Percentiles rank a stretch among this genome's conserved stretches.
phyloP scores from a whole-genome alignment of 225 moss, liverwort and hornwort species.

The Neckera pumila region DNA sequence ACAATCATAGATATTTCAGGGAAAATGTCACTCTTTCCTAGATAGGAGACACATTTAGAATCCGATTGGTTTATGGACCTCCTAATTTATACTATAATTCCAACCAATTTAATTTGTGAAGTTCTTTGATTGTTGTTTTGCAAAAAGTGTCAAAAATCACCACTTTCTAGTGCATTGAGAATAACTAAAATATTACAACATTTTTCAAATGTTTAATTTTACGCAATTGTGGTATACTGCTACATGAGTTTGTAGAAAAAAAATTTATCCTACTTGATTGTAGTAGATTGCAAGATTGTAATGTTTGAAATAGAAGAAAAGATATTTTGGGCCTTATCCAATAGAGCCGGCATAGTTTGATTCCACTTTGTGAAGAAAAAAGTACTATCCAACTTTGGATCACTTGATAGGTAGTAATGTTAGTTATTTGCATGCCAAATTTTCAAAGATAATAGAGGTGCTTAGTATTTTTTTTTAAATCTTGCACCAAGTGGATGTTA shows the following conservation, averaged over 20 bases:
- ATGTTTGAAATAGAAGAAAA: neutral
- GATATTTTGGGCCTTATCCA: neutral
- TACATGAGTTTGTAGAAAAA: neutral
- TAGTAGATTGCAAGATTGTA: neutral
- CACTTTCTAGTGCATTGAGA: neutral
- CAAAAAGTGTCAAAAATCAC: neutral
- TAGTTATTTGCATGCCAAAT: neutral
- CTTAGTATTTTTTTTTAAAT: neutral
- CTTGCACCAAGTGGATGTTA: accelerated
- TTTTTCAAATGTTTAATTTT: accelerated
- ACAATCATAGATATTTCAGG: too few species aligned
- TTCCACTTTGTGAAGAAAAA: neutral
- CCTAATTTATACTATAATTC: too few species aligned
- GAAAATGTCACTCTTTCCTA: too few species aligned
- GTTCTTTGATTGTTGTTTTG: neutral
- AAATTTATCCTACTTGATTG: neutral
- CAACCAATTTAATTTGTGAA: neutral
- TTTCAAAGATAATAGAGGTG: too few species aligned
- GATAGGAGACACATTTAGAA: too few species aligned
- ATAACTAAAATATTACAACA: neutral
- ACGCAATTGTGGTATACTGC: accelerated
- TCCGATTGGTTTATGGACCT: too few species aligned
- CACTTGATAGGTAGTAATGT: accelerated
- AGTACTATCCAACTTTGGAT: neutral
- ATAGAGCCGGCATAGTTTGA: neutral